Percentiles rank a stretch among this genome's conserved stretches.
Conservation (phyloP, 768 basidiomycete genomes). For the Mycena rosella region DNA sequence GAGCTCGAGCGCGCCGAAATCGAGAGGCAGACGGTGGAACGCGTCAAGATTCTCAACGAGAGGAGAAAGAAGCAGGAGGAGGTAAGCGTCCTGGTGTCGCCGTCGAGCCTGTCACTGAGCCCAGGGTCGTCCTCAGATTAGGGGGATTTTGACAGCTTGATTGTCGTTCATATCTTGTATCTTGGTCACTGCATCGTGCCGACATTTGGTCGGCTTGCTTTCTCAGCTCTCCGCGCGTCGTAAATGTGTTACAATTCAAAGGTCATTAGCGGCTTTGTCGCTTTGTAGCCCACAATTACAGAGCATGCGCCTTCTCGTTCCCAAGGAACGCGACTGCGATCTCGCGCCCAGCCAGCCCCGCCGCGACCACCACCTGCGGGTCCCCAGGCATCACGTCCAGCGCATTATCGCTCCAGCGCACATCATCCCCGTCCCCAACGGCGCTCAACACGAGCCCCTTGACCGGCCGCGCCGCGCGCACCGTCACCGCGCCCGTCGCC, state of each 20-base stretch:
- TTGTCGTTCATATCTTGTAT: neutral
- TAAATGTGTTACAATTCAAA: no score
- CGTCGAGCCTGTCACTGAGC: neutral
- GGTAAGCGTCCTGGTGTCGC: neutral
- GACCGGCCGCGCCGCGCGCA: slow-evolving; percentile 69
- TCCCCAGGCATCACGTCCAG: slow-evolving; percentile 89
- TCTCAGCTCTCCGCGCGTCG: no score
- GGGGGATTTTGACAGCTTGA: neutral
- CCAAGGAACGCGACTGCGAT: slow-evolving; percentile 61
- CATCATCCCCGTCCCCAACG: slow-evolving; percentile 51
- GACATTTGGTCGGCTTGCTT: neutral
- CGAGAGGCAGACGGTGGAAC: neutral
- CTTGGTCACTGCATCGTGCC: neutral
- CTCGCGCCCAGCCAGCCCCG: slow-evolving; percentile 68
- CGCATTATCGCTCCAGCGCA: slow-evolving; percentile 84
- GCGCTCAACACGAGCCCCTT: slow-evolving; percentile 84
- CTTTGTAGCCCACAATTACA: no score
- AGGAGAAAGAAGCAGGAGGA: neutral
- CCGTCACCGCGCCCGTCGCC: slow-evolving; percentile 52
- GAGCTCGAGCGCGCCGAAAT: neutral
- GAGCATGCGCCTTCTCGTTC: slow-evolving; percentile 41
- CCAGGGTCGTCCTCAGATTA: neutral
- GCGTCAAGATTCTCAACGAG: neutral
- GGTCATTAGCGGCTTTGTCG: no score
- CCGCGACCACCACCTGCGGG: slow-evolving; percentile 67